Conservation (phyloP, 2,329 filamentous ascomycete species). For the Cladosporium sp. region DNA sequence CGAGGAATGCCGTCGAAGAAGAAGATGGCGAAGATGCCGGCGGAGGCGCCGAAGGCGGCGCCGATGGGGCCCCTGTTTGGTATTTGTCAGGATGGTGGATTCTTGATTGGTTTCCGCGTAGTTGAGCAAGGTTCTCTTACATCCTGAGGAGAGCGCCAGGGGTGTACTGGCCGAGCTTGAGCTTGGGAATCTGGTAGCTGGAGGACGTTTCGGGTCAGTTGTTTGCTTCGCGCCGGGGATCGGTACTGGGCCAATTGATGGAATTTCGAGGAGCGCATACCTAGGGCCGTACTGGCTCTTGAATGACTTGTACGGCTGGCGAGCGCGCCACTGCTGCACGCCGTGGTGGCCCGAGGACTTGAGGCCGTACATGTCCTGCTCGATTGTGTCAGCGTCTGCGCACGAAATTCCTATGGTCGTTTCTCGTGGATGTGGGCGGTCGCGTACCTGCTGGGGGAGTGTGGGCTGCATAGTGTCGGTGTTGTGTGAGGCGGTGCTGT, state of each 20-base stretch:
- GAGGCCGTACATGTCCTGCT: slow-evolving; percentile 31
- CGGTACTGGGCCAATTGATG: too few relatives aligned
- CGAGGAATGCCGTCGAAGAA: slow-evolving; percentile 66
- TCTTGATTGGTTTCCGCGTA: too few relatives aligned
- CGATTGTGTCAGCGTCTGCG: slow-evolving; percentile 2
- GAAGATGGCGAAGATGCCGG: slow-evolving; percentile 62
- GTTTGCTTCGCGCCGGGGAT: too few relatives aligned
- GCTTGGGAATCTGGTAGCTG: slow-evolving; percentile 21
- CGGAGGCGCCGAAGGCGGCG: slow-evolving; percentile 58
- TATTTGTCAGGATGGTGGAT: background rate
- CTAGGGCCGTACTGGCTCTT: slow-evolving; percentile 60
- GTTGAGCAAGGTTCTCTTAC: too few relatives aligned
- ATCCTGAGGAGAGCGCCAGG: slow-evolving; percentile 14
- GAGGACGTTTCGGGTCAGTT: too few relatives aligned
- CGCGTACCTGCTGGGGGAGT: slow-evolving; percentile 32
- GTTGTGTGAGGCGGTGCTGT: slow-evolving; percentile 5
- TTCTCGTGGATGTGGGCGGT: background rate
- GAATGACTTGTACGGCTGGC: slow-evolving; percentile 52
- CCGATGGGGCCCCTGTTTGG: slow-evolving; percentile 42
- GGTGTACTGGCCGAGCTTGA: slow-evolving; percentile 20
- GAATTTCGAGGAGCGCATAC: slow-evolving; percentile 53
- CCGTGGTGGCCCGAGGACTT: slow-evolving; percentile 30
- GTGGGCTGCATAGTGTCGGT: slow-evolving; percentile 35
- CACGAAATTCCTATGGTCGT: background rate
- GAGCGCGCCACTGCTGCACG: slow-evolving; percentile 38